Percentiles rank a stretch among this genome's conserved stretches.
phyloP scores from a whole-genome alignment of 2,329 filamentous ascomycete genomes.

The Epichloe hybrida region DNA sequence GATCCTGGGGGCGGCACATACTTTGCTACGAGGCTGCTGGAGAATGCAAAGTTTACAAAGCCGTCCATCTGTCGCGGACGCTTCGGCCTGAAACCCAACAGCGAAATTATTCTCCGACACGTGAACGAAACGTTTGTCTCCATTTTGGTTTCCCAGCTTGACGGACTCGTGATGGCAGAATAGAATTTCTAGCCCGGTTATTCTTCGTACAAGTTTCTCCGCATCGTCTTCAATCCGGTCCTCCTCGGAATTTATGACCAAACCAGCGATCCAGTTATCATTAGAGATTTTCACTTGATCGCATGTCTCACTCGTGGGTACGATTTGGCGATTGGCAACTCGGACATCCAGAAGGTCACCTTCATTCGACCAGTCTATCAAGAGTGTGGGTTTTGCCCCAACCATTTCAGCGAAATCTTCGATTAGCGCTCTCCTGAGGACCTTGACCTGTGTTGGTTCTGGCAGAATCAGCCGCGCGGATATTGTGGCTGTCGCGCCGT shows the following conservation, averaged over 20 bases:
- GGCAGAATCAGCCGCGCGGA: not conserved
- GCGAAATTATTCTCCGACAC: not conserved
- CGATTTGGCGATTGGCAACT: not conserved
- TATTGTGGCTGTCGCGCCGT: not conserved
- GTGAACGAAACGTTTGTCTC: not conserved
- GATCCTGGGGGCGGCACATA: not conserved
- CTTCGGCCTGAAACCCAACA: not conserved
- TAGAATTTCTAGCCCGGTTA: not conserved
- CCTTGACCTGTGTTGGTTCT: not conserved
- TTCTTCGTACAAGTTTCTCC: not conserved
- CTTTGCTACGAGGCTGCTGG: not conserved
- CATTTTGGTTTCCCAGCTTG: not conserved
- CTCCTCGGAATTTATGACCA: not conserved
- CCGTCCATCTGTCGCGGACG: not conserved
- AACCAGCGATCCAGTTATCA: not conserved
- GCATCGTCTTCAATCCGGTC: not conserved
- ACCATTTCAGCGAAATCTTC: not conserved
- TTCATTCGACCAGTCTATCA: not conserved
- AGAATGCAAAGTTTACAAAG: not conserved
- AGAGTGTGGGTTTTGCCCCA: not conserved
- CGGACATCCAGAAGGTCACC: not conserved
- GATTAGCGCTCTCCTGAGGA: not conserved
- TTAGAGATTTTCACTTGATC: not conserved
- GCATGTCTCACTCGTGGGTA: not conserved
- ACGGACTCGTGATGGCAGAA: not conserved